Evolutionary conservation across 805 yeast genomes (phyloP), one percentile per base, ranked within the genome.

Genomic region (Monosporozyma aquatica): DNA sequence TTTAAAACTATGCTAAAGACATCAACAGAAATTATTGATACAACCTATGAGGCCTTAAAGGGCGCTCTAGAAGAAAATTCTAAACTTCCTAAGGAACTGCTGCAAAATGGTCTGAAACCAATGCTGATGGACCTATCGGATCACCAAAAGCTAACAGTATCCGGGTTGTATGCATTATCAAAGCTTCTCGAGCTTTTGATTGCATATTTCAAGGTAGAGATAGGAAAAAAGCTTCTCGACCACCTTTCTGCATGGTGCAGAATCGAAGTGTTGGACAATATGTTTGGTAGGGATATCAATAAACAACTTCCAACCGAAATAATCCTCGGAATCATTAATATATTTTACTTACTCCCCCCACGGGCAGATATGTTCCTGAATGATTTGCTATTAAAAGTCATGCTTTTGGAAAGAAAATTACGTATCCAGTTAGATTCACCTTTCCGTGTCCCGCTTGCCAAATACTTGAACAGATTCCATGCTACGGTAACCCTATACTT

Each of bases 221-320:
- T 92, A 50, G 99, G 99, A 25, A 75, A 87, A 39, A 92, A 92
- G 54, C 66, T 92, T 40, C 71, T 94, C 25, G 97, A 92, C 56
- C 98, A 92, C 62, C 69, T 92, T 49, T 82, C 81, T 75, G 95
- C 97, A 0, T 89, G 96, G 95, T 95, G 97, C 0, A 89, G 85
- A 53, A 86, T 92, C 3, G 75, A 76, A 23, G 75, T 84, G 1
- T 62, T 94, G 30, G 78, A 87, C 43, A 76, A 79, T 48, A 74
- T 85, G 34, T 80, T 96, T 1, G 80, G 81, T 5, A 86, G 81
- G 50, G 95, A 84, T 45, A 72, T 94, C 43, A 82, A 76, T 25
- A 81, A 78, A 49, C 89, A 89, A 50, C 80, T 78, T 27, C 84
- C 87, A 0, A 84, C 94, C 10, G 82, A 84, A 54, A 84, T 90